phyloP scores from a whole-genome alignment of 179 eudicot species.

The Corrigiola litoralis region DNA sequence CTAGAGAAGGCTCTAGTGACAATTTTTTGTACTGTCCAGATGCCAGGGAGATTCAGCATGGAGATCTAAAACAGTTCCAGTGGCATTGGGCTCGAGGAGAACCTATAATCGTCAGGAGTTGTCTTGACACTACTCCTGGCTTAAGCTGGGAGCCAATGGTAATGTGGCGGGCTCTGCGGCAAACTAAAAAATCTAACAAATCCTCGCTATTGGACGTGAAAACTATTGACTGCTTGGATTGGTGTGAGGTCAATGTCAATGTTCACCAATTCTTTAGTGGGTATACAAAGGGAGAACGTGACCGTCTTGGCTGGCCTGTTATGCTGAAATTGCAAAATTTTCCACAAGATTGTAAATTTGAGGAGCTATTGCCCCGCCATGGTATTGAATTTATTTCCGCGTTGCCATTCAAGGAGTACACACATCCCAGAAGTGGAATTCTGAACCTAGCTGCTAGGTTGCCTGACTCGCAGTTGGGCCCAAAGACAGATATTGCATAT shows the following conservation, averaged over 20 bases:
- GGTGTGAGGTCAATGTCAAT: constrained; percentile 60
- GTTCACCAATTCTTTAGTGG: constrained; percentile 47
- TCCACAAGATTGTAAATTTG: constrained; percentile 54
- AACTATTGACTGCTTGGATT: constrained; percentile 54
- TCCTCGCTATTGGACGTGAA: constrained; percentile 22
- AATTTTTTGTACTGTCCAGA: constrained; percentile 46
- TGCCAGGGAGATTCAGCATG: constrained; percentile 32
- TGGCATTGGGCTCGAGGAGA: constrained; percentile 67
- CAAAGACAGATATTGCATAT: constrained; percentile 63
- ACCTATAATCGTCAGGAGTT: constrained; percentile 55
- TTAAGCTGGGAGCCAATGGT: constrained; percentile 90
- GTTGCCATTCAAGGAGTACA: constrained; percentile 60
- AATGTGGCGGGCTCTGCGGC: constrained; percentile 76
- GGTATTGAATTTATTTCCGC: constrained; percentile 43
- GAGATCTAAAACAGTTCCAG: constrained; percentile 47
- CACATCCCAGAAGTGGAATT: constrained; percentile 46
- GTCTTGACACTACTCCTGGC: constrained; percentile 51
- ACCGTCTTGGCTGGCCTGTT: constrained; percentile 33
- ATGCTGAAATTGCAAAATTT: constrained; percentile 58
- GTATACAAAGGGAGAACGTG: constrained; percentile 25
- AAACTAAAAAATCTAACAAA: constrained; percentile 21
- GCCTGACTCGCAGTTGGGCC: constrained; percentile 60
- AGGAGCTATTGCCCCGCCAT: constrained; percentile 55
- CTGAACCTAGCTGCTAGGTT: constrained; percentile 46
- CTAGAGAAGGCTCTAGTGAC: constrained; percentile 33